Evolutionary conservation across 75 land plant genomes (phyloP), one percentile per base, ranked within the genome.

Genomic region (Adiantum capillusveneris): DNA sequence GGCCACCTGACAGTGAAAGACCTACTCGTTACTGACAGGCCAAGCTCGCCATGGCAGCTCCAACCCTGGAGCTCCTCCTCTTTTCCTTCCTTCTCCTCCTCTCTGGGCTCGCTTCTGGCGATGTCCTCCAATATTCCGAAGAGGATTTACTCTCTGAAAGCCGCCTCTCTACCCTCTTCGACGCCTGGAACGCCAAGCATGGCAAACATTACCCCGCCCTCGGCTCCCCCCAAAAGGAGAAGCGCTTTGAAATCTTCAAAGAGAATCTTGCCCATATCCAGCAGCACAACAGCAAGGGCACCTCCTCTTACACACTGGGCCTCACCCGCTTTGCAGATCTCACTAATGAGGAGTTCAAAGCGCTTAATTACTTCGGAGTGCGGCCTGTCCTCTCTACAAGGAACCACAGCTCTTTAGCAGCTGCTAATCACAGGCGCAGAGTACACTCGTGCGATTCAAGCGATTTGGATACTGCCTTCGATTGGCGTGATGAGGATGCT

Each of bases 311-410:
- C 65, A 67, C 59, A 56, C 57, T 90, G 18, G 92, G 83, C 0
- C 60, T 90, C 14, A 87, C 73, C 65, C 30, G 54, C 60, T 88
- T 88, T 48, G 83, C 94, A 39, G 94, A 88, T 62, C 70, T 88
- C 46, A 82, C 86, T 41, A 70, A 86, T 51, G 81, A 89, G 54
- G 90, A 86, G 60, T 83, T 69, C 73, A 56, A 65, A 54, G 12
- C 37, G 2, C 22, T 21, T 6, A 57, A 9, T 42, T 76, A 66
- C 44, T 56, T 75, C 59, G 79, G 90, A 16, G 63, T 64, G 14
- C 56, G 51, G 51, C 21, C 68, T 31, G 7, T 6, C 9, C 12
- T 16, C 48, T 57, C 5, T 0, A 31, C 3, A 11, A 36, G n/a
- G 24, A 46, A 21, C 6, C 18, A 14, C 22, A 46, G 22, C 14